Percentiles rank a stretch among this genome's conserved stretches.
Conservation (phyloP, 306 rosid genomes). For the Lathyrus sativus region DNA sequence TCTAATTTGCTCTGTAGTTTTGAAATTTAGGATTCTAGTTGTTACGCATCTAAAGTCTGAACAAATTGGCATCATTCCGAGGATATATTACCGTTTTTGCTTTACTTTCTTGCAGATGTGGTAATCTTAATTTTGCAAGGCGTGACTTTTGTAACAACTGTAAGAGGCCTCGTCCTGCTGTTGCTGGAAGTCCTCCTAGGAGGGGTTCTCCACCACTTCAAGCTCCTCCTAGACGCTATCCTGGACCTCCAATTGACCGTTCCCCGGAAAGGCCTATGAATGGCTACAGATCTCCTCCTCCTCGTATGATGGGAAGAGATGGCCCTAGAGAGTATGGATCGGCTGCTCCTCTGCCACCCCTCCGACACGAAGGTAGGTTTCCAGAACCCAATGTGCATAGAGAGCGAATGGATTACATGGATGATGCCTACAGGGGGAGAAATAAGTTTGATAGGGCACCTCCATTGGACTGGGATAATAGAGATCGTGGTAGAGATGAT, state of each 20-base stretch:
- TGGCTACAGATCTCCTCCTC: conserved; percentile 79
- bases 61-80: not conserved
- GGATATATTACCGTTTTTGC: conserved; percentile 14
- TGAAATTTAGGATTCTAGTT: conserved; percentile 16
- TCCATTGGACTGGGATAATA: conserved; percentile 61
- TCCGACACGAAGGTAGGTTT: conserved; percentile 72
- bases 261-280: conserved; percentile 72
- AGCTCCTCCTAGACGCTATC: conserved; percentile 70
- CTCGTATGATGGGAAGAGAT: conserved; percentile 76
- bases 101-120: conserved; percentile 61
- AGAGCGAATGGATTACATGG: conserved; percentile 63
- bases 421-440: conserved; percentile 74
- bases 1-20: not conserved
- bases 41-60: not conserved
- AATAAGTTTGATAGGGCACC: conserved; percentile 73
- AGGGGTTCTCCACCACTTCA: conserved; percentile 69
- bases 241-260: conserved; percentile 72
- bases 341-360: conserved; percentile 66
- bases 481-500: conserved; percentile 73
- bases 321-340: conserved; percentile 71
- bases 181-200: conserved; percentile 82
- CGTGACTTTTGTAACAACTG: conserved; percentile 87
- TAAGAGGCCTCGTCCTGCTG: conserved; percentile 66
- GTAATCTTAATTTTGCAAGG: conserved; percentile 92
- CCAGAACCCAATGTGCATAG: conserved; percentile 62